Evolutionary conservation across 1,139 yeast genomes (phyloP).

Genomic region (Yamadazyma atmosphaerica): DNA sequence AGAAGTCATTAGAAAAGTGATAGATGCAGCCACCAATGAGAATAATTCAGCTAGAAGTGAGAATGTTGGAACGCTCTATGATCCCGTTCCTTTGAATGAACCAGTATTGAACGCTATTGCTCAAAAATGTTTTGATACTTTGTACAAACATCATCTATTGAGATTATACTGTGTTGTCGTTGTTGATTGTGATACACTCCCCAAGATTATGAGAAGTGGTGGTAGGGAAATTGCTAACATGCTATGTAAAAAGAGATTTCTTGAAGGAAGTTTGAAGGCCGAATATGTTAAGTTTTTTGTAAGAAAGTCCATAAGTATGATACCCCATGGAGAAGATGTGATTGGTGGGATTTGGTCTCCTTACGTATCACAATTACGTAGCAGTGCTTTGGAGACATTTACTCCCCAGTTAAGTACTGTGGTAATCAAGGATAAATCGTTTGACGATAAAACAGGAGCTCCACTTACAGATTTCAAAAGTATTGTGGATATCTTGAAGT

Average conservation of each 20-base stretch:
- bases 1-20: constrained; percentile 54
- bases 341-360: constrained; percentile 87
- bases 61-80: constrained; percentile 13
- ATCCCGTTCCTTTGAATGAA: constrained; percentile 47
- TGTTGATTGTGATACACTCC: constrained; percentile 79
- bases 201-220: constrained; percentile 81
- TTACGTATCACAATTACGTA: constrained; percentile 59
- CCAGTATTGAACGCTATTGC: constrained; percentile 72
- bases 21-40: constrained; percentile 25
- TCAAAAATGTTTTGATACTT: constrained; percentile 67
- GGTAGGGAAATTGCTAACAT: constrained; percentile 91
- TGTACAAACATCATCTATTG: constrained; percentile 70
- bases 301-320: constrained; percentile 61
- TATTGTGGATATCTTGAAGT: constrained; percentile 72
- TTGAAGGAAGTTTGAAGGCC: constrained; percentile 73
- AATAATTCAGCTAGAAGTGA: constrained; percentile 10
- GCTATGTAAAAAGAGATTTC: constrained; percentile 79
- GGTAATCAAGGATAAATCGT: constrained; percentile 71
- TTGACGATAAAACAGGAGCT: constrained; percentile 77
- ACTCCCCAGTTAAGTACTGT: constrained; percentile 66
- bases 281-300: constrained; percentile 81
- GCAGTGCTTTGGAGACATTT: constrained; percentile 43
- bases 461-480: constrained; percentile 72
- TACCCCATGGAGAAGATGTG: constrained; percentile 78
- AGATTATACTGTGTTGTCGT: constrained; percentile 81